Evolutionary conservation across 257 asterid species (phyloP), one percentile per base, ranked within the genome.

Genomic region (Primulina huaijiensis): DNA sequence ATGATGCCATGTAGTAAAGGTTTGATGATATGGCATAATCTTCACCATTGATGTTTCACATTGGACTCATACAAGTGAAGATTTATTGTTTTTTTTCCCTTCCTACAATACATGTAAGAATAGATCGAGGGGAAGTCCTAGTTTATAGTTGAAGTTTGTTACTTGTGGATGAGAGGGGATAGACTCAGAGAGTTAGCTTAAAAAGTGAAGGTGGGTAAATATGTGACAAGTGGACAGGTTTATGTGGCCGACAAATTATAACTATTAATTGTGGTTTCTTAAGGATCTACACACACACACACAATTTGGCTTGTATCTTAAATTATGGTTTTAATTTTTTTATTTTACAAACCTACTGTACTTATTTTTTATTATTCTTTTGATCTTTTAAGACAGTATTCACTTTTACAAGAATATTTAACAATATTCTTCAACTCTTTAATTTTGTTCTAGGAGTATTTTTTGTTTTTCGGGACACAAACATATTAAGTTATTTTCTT

Each of bases 61-160:
- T 16, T 50, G 57, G 57, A 50, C 57, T 50, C 8, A 16, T 14
- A 75, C 78, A 75, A 67, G 66, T 62, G 70, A 37, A 71, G 68
- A 76, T 68, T 67, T 67, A 76, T 76, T 62, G 77, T 27, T 46
- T 50, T 40, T 62, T 27, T 17, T 56, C 31, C 31, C 56, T 67
- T 19, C 40, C 71, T 53, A 50, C 2, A 34, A 72, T n/a, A 17
- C 55, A 30, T 80, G 82, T 72, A 78, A 78, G 66, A 66, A 81
- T 69, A 80, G 72, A 69, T 57, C 68, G 64, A 50, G 65, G 67
- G 82, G 83, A 74, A 79, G 81, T 70, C 96, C 96, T 86, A 76
- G 80, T 86, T 86, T 86, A 78, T 74, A 84, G 90, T 82, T 30
- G 77, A 65, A 68, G 74, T 70, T 78, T 34, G 85, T 76, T 81